Evolutionary conservation across 345 rosid genomes (phyloP), one percentile per base, ranked within the genome.

Genomic region (Salix viminalis): DNA sequence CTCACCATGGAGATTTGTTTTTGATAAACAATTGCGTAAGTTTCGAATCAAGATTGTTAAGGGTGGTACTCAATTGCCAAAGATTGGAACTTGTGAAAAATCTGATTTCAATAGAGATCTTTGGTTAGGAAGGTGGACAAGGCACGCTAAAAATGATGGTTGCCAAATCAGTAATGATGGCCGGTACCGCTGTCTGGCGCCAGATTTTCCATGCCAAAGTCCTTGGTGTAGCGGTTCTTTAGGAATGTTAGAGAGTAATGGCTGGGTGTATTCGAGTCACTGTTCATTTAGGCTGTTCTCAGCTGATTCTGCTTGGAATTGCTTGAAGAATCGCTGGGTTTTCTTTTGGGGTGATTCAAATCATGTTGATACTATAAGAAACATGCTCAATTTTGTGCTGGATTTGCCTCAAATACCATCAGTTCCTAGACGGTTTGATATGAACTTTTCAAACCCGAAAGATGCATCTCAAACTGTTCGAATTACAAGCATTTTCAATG

Each of bases 271-370:
- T 78, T 96, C 98, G 0, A 88, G 83, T 26, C 98, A 93, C 79
- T 96, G 99, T 76, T 92, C 96, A 2, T 96, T 88, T 46, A 85
- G 80, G 85, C 68, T 93, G 36, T 93, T 89, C 77, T 39, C 87
- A 0, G 85, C 83, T 3, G 90, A 81, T 70, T 41, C 88, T 4
- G 98, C 94, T 26, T 96, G 97, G 99, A 83, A 86, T 75, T 96
- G 99, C 67, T 82, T 96, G 81, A 87, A 89, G 72, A 72, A 65
- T 78, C 74, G 92, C 58, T 96, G 98, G 99, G 84, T 96, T 73
- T 96, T 96, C 96, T 96, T 93, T 78, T 92, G 97, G 98, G 99
- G 99, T 2, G 99, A 96, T 78, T 93, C 98, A 0, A 96, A 96
- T 82, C 98, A 96, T 23, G 99, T 96, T 0, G 99, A 96, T 74